phyloP scores from a whole-genome alignment of 345 rosid genomes.

The Gossypioides kirkii region DNA sequence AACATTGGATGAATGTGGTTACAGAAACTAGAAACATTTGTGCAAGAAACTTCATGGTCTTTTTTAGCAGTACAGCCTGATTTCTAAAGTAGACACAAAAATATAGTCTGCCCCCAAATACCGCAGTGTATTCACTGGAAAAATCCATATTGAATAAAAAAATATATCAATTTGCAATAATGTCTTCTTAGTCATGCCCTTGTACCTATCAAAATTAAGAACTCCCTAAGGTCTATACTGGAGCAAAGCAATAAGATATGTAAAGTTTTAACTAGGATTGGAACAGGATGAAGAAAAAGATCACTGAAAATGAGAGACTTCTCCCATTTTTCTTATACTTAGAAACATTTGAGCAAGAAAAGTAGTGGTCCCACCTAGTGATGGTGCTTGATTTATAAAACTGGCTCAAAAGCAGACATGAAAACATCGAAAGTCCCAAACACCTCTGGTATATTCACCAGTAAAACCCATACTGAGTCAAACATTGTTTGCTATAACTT shows the following conservation, averaged over 20 bases:
- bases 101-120: neutral
- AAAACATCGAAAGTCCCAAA: neutral
- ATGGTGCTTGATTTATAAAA: too few species aligned
- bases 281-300: neutral
- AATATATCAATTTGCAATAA: neutral
- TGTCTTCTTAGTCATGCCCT: neutral
- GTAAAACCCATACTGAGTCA: neutral
- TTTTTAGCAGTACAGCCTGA: neutral
- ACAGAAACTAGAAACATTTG: neutral
- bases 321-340: neutral
- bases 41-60: neutral
- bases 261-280: neutral
- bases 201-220: neutral
- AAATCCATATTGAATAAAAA: neutral
- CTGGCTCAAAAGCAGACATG: neutral
- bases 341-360: too few species aligned
- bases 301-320: neutral
- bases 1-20: neutral
- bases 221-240: neutral
- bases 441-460: neutral
- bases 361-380: too few species aligned
- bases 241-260: neutral
- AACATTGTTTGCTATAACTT: neutral
- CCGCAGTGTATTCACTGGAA: neutral
- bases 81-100: conserved; percentile 3